A percentile compares a stretch with the other conserved stretches of the same genome.
Evolutionary conservation across 192 early-diverging fungal species (phyloP).

Genomic region (Pilaira anomala): DNA sequence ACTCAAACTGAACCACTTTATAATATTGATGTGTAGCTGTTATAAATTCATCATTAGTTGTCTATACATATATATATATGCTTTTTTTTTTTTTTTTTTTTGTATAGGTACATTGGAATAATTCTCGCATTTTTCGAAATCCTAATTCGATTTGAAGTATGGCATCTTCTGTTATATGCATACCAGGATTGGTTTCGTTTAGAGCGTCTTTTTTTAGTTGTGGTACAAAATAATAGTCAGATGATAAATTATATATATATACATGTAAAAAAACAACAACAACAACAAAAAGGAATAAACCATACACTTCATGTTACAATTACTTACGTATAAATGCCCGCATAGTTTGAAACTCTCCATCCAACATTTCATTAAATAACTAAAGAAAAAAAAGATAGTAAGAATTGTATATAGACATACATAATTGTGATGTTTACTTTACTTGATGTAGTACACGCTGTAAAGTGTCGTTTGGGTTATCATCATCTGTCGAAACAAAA

Average conservation of each 20-base stretch:
- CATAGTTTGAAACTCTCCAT: slow-evolving; percentile 58
- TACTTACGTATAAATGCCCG: slow-evolving; percentile 55
- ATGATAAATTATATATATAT: neutral
- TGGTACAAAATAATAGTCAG: slow-evolving; percentile 3
- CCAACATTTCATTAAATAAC: slow-evolving; percentile 57
- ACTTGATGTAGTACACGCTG: slow-evolving; percentile 54
- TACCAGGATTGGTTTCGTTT: slow-evolving; percentile 41
- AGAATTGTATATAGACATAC: slow-evolving; percentile 3
- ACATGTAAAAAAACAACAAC: neutral
- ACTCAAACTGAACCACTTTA: slow-evolving; percentile 54
- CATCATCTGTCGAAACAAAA: slow-evolving; percentile 30
- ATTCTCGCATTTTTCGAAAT: slow-evolving; percentile 38
- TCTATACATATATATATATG: neutral
- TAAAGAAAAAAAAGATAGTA: slow-evolving; percentile 8
- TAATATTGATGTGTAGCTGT: slow-evolving; percentile 55
- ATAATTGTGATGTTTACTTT: neutral
- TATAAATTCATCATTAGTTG: neutral
- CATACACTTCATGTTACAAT: neutral
- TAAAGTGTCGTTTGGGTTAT: slow-evolving; percentile 45
- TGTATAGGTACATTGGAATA: slow-evolving; percentile 43
- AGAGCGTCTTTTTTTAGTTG: slow-evolving; percentile 44
- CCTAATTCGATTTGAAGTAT: slow-evolving; percentile 39
- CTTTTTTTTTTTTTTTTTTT: too few species aligned
- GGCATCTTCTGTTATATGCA: slow-evolving; percentile 43
- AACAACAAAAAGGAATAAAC: neutral